A percentile compares a stretch with the other conserved stretches of the same genome.
phyloP scores from a whole-genome alignment of 2,329 filamentous ascomycete species.

The Macrophomina phaseolina region DNA sequence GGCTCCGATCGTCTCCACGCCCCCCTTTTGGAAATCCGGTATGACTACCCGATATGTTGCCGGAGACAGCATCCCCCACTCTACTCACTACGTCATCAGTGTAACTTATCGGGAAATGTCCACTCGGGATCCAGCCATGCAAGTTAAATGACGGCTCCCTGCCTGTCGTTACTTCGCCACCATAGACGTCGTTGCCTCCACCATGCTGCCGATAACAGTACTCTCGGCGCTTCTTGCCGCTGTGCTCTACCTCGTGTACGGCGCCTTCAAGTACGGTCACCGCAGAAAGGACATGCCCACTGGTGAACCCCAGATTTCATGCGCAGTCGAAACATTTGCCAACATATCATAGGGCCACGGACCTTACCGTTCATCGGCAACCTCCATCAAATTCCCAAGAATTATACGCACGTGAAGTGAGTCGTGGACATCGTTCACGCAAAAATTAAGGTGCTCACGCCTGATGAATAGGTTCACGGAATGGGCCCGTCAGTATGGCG shows the following conservation, averaged over 20 bases:
- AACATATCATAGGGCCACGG: constrained; percentile 40
- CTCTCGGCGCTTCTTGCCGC: not conserved
- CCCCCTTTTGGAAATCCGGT: no score
- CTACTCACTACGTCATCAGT: no score
- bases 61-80: no score
- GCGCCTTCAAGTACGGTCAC: not conserved
- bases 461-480: constrained; percentile 42
- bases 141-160: no score
- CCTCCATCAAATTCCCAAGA: constrained; percentile 31
- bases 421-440: not conserved
- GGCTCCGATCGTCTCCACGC: no score
- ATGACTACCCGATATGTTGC: no score
- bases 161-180: no score
- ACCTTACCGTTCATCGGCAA: constrained; percentile 53
- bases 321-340: not conserved
- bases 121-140: no score
- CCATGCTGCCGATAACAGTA: not conserved
- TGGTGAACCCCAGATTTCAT: not conserved
- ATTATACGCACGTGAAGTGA: constrained; percentile 14
- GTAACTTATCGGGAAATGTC: no score
- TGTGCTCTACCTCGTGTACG: not conserved
- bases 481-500: constrained; percentile 53
- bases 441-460: not conserved
- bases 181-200: not conserved
- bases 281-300: constrained; percentile 4